These are phyloP conservation scores for Phytophthora fragariae DNA, from an alignment of 352 stramenopile species.

Conservation along the genomic window DNA sequence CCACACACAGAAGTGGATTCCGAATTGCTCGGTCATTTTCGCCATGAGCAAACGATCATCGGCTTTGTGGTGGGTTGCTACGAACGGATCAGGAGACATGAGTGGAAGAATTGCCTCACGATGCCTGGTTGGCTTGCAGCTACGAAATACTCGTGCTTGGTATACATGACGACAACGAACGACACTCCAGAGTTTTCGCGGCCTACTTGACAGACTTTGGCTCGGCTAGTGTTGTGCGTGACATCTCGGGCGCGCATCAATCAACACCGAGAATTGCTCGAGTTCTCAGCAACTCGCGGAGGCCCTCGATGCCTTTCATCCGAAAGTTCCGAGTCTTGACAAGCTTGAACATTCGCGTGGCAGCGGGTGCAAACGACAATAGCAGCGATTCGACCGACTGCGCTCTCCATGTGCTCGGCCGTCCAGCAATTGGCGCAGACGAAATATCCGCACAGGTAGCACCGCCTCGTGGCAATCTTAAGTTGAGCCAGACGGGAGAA, in stretches of 20 bases:
- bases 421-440: constrained; percentile 29
- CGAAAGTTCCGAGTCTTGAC: constrained; percentile 40
- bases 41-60: constrained; percentile 59
- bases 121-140: constrained; percentile 40
- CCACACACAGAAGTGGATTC: constrained; percentile 61
- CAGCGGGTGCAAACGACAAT: constrained; percentile 36
- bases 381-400: constrained; percentile 21
- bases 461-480: constrained; percentile 18
- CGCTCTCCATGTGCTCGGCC: constrained; percentile 25
- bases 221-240: neutral
- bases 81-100: constrained; percentile 56
- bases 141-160: constrained; percentile 49
- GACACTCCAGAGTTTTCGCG: constrained; percentile 56
- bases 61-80: constrained; percentile 59
- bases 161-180: constrained; percentile 59
- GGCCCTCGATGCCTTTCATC: constrained; percentile 10
- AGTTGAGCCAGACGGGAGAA: constrained; percentile 17
- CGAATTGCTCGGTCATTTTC: neutral
- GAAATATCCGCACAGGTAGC: constrained; percentile 39
- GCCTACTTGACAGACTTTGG: constrained; percentile 44
- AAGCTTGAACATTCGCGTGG: constrained; percentile 6
- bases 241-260: neutral
- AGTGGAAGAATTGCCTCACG: constrained; percentile 22
- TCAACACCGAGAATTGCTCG: neutral
- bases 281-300: constrained; percentile 17